These are phyloP conservation scores for Monilinia aucupariae DNA, from an alignment of 2,329 filamentous ascomycete genomes.

Conservation along the genomic window DNA sequence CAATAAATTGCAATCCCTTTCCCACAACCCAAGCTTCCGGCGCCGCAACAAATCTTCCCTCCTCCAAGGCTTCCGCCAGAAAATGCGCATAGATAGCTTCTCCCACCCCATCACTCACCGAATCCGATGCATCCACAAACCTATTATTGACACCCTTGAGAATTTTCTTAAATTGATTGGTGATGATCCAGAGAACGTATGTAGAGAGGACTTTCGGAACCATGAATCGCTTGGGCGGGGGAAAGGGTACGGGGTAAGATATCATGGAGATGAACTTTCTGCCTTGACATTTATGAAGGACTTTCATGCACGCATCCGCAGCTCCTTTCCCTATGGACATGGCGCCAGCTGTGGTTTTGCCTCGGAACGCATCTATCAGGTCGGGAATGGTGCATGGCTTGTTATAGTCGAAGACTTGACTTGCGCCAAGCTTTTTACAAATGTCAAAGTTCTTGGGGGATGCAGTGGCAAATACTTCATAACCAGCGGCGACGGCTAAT, in stretches of 20 bases:
- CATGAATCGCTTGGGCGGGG: slow-evolving; percentile 2
- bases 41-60: slow-evolving; percentile 35
- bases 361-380: slow-evolving; percentile 19
- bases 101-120: slow-evolving; percentile 16
- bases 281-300: slow-evolving; percentile 6
- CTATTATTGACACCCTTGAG: slow-evolving; percentile 1
- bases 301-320: slow-evolving; percentile 12
- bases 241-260: slow-evolving; percentile 5
- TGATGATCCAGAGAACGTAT: slow-evolving; percentile 2
- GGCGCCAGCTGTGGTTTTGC: slow-evolving; percentile 34
- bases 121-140: not conserved
- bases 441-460: slow-evolving; percentile 36
- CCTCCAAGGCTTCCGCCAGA: slow-evolving; percentile 36
- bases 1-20: slow-evolving; percentile 39
- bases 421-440: slow-evolving; percentile 39
- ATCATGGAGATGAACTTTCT: slow-evolving; percentile 5
- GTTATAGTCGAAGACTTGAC: slow-evolving; percentile 39
- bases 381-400: slow-evolving; percentile 17
- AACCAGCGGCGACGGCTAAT: slow-evolving; percentile 40
- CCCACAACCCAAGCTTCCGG: slow-evolving; percentile 39
- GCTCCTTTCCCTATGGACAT: slow-evolving; percentile 7
- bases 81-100: slow-evolving; percentile 37
- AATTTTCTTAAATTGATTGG: slow-evolving; percentile 2
- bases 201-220: not conserved
- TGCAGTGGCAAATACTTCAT: slow-evolving; percentile 39